These are phyloP conservation scores for Trametes villosa DNA, from an alignment of 768 basidiomycete genomes.

Conservation along the genomic window DNA sequence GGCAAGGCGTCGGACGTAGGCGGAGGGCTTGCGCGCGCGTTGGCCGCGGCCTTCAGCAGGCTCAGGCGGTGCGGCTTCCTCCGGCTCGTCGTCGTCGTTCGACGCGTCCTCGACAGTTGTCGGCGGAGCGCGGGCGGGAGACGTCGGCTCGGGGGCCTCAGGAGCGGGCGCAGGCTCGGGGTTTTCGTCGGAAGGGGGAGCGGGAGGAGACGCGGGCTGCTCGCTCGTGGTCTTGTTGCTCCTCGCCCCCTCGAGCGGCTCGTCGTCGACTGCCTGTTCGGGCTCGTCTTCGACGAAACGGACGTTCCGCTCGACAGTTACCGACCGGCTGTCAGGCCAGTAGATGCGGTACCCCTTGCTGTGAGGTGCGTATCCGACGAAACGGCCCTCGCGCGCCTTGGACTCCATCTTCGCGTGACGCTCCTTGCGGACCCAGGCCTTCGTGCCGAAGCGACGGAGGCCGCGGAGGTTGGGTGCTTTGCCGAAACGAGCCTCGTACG, in stretches of 20 bases:
- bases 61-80: not conserved
- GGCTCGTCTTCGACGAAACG: constrained; percentile 12
- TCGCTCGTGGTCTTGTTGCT: not conserved
- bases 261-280: not conserved
- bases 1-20: not conserved
- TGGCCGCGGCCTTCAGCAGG: not conserved
- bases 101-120: not conserved
- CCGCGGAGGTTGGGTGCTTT: constrained; percentile 29
- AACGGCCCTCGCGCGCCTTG: constrained; percentile 23
- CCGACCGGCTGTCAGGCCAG: constrained; percentile 32
- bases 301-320: constrained; percentile 33
- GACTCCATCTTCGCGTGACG: constrained; percentile 20
- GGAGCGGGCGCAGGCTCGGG: too few relatives aligned
- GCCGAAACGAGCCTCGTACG: constrained; percentile 22
- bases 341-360: constrained; percentile 40
- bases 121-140: not conserved
- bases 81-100: not conserved
- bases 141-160: not conserved
- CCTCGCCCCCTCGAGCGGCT: constrained; percentile 30
- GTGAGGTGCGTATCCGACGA: constrained; percentile 40
- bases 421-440: constrained; percentile 22
- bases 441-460: constrained; percentile 18
- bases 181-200: too few relatives aligned
- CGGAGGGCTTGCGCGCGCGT: constrained; percentile 11
- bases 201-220: not conserved